Base-by-base conservation (phyloP, 495 filamentous ascomycete species). In the Trichoderma parareesei region DNA sequence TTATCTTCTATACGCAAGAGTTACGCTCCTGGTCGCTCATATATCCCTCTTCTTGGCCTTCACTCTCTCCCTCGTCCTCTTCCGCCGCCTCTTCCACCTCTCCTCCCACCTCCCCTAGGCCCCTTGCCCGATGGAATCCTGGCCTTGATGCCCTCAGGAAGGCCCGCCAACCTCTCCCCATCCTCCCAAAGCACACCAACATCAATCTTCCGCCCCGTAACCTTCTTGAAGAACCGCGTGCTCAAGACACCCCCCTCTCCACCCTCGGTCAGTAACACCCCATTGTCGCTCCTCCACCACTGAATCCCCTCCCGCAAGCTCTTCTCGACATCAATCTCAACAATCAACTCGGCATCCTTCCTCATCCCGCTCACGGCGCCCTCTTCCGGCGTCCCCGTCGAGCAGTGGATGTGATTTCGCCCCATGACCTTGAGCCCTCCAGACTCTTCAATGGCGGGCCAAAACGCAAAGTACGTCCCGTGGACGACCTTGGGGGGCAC, bases 211-310 rank as follows among this genome's bases (percentile, higher is more conserved):
- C 80, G 65, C 1, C 89, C 89, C 53, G 81, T 78, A 7, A 90
- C 87, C 69, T 79, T 77, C 68, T 72, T 76, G 62, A 80, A 81
- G 63, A 74, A 83, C 68, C 66, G 70, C 35, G 71, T 60, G 63
- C 73, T 69, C 65, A 85, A 73, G 7, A 83, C 18, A 10, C 80
- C 81, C 9, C 77, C 71, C 49, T 70, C 74, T 41, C 76, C 71
- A 3, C 82, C 82, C 65, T 83, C 82, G 11, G 81, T 82, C 64
- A 84, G 68, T 65, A 83, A 77, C 38, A 93, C 94, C 2, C 86
- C 91, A 74, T 98, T 98, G 63, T 90, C 90, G 74, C 89, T 92
- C 65, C 84, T 73, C 88, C 90, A 97, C 82, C 94, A 97, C 71
- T 81, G 81, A 3, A 94, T 77, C 0, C 81, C 84, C 16, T 84